These are phyloP conservation scores for Fomitopsis serialis DNA, from an alignment of 768 basidiomycete genomes.

Conservation along the genomic window DNA sequence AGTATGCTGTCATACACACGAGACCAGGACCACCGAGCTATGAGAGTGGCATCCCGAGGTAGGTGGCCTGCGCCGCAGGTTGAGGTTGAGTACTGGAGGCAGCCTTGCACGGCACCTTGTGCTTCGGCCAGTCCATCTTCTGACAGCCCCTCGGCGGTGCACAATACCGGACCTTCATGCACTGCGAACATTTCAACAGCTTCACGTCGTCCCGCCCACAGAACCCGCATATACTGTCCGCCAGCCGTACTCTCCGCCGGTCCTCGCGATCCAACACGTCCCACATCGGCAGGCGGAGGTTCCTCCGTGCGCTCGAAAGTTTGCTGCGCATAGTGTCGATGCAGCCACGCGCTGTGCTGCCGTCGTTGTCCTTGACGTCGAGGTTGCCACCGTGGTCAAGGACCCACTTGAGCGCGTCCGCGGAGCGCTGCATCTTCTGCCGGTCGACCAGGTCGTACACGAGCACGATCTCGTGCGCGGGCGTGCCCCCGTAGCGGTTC, in stretches of 20 bases:
- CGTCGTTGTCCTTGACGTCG: slow-evolving; percentile 31
- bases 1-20: no score
- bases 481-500: slow-evolving; percentile 35
- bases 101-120: slow-evolving; percentile 31
- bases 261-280: slow-evolving; percentile 27
- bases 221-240: slow-evolving; percentile 27
- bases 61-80: no score
- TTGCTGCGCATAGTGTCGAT: slow-evolving; percentile 4
- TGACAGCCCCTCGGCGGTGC: slow-evolving; percentile 29
- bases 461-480: slow-evolving; percentile 33
- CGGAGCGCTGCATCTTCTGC: slow-evolving; percentile 19
- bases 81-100: neutral
- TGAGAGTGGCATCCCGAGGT: no score
- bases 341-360: slow-evolving; percentile 23
- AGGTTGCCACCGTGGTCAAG: slow-evolving; percentile 37
- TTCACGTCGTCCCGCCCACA: slow-evolving; percentile 28
- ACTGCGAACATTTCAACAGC: slow-evolving; percentile 28
- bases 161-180: slow-evolving; percentile 33
- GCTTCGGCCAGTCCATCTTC: slow-evolving; percentile 35
- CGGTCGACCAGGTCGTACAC: slow-evolving; percentile 22
- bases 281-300: slow-evolving; percentile 4
- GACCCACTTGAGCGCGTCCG: slow-evolving; percentile 32
- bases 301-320: neutral
- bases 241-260: slow-evolving; percentile 21
- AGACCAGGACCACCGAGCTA: no score